These are phyloP conservation scores for Globisporangium alternatum DNA, from an alignment of 352 stramenopile genomes.

Conservation along the genomic window DNA sequence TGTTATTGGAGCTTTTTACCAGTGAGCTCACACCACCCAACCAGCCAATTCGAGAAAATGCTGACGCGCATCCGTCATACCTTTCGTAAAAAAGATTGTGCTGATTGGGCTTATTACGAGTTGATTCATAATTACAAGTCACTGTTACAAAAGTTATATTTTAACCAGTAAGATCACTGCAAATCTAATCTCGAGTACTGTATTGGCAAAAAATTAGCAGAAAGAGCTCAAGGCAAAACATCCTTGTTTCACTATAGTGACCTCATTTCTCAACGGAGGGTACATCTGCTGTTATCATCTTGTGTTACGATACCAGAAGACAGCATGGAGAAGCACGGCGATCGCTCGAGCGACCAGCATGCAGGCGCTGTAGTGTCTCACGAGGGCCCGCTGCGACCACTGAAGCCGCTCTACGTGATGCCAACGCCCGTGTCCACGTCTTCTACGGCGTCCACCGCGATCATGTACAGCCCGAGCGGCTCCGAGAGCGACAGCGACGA, in stretches of 20 bases:
- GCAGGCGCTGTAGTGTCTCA: neutral
- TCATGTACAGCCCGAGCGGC: slow-evolving; percentile 9
- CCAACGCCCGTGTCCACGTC: slow-evolving; percentile 13
- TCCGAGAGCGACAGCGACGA: slow-evolving; percentile 12
- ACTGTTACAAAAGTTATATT: neutral
- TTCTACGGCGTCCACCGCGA: slow-evolving; percentile 9
- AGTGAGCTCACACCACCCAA: slow-evolving; percentile 1
- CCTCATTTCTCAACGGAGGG: neutral
- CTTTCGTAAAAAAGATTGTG: neutral
- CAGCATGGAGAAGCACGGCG: neutral
- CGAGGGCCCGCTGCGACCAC: neutral
- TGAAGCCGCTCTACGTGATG: slow-evolving; percentile 7
- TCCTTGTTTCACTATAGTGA: neutral
- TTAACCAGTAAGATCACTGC: neutral
- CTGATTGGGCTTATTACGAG: neutral
- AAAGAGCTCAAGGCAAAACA: neutral
- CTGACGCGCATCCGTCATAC: slow-evolving; percentile 1
- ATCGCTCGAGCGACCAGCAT: neutral
- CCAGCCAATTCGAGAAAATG: slow-evolving; percentile 1
- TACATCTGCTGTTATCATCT: neutral
- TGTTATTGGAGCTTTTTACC: neutral
- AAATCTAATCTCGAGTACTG: neutral
- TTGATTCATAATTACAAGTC: neutral
- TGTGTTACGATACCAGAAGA: neutral
- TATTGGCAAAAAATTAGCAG: neutral